Percentiles rank a stretch among this genome's conserved stretches.
Evolutionary conservation across 768 basidiomycete species (phyloP).

Genomic region (Amanita inopinata): DNA sequence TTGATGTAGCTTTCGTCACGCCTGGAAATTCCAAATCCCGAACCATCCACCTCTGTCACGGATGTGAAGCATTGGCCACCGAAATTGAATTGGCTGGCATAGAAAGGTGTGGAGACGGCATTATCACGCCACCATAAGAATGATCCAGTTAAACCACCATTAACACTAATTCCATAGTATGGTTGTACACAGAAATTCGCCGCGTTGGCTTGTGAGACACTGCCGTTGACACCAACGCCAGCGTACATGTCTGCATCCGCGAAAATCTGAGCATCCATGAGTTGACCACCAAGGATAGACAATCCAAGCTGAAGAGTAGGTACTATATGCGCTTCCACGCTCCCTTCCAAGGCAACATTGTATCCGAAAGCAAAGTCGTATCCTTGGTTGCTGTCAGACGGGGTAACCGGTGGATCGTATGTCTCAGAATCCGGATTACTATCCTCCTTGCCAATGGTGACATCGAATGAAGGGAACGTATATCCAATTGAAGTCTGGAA

Average conservation of each 20-base stretch:
- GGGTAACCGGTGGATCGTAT: slow-evolving; percentile 1
- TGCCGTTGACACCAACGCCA: slow-evolving; percentile 14
- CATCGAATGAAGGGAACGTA: not conserved
- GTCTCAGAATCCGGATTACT: not conserved
- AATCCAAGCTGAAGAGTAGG: slow-evolving; percentile 18
- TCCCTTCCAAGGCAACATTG: slow-evolving; percentile 18
- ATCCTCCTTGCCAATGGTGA: slow-evolving; percentile 1
- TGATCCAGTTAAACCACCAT: slow-evolving; percentile 14
- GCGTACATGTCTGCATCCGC: slow-evolving; percentile 13
- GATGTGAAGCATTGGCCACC: not conserved
- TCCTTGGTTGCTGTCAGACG: not conserved
- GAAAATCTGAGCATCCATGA: slow-evolving; percentile 19
- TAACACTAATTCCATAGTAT: slow-evolving; percentile 9
- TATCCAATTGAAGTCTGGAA: slow-evolving; percentile 1
- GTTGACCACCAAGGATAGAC: slow-evolving; percentile 14
- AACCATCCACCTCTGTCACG: slow-evolving; percentile 1
- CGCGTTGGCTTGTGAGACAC: slow-evolving; percentile 11
- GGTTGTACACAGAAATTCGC: slow-evolving; percentile 11
- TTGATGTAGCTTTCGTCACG: slow-evolving; percentile 1
- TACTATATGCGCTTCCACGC: slow-evolving; percentile 15
- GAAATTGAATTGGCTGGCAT: not conserved
- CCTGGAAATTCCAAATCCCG: not conserved
- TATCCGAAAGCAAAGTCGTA: slow-evolving; percentile 1
- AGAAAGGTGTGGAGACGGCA: not conserved
- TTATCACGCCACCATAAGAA: slow-evolving; percentile 11